Conservation (phyloP, 2,329 filamentous ascomycete genomes). For the Colletotrichum sp. region DNA sequence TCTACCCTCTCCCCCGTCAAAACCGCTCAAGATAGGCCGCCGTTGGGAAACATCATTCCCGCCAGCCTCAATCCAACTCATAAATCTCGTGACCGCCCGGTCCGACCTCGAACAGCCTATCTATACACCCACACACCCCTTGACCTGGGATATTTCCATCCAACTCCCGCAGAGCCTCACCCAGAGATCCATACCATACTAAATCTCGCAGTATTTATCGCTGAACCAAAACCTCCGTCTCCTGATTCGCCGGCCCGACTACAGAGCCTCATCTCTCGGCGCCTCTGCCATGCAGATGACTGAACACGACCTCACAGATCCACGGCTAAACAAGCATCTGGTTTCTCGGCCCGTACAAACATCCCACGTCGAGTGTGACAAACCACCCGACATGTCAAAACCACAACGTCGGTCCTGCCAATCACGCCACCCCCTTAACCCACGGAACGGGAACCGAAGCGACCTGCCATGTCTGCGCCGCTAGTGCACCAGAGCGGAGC, state of each 20-base stretch:
- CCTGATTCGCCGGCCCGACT: neutral
- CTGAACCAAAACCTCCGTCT: neutral
- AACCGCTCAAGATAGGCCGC: neutral
- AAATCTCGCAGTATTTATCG: neutral
- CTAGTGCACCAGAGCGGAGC: slow-evolving; percentile 1
- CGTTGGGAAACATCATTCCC: neutral
- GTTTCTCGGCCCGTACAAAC: neutral
- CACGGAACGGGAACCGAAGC: neutral
- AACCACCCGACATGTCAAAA: neutral
- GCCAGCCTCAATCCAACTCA: neutral
- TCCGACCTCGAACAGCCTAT: neutral
- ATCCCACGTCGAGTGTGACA: neutral
- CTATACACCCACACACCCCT: neutral
- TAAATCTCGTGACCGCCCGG: neutral
- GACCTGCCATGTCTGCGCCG: neutral
- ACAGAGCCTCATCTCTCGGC: neutral
- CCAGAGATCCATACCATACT: neutral
- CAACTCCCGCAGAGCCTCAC: neutral
- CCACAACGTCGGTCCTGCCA: neutral
- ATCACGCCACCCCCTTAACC: neutral
- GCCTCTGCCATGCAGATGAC: neutral
- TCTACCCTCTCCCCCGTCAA: neutral
- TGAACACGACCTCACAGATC: neutral
- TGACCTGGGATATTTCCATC: neutral
- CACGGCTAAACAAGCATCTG: neutral